Evolutionary conservation across 371 early-diverging fungal species (phyloP), one percentile per base, ranked within the genome.

Genomic region (Circinella umbellata): DNA sequence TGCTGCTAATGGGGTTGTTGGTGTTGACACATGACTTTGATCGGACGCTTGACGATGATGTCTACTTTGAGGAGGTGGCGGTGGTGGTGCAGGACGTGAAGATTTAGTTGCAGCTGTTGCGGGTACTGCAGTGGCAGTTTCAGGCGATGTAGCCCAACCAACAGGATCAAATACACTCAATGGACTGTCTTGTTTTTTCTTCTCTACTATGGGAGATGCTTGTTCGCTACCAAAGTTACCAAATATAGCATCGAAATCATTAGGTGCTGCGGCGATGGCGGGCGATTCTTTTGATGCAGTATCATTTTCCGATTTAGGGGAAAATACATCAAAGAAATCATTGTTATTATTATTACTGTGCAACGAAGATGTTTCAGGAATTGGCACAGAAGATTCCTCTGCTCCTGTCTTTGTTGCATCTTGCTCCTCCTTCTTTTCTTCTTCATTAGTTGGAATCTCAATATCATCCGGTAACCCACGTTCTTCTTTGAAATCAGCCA

Each of bases 61-160:
- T 68, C 84, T 77, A 51, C 81, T 79, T 63, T 80, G 81, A n/a
- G 85, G 80, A 53, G 85, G 84, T 9, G 84, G 78, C 36, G 83
- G 80, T 18, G 82, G 76, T 51, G 75, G 77, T 8, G 71, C 69
- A 11, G 61, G 61, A 54, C 60, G 62, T 54, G 64, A 53, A 63
- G 63, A 63, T 37, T 59, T 35, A 55, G 64, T 51, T 14, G 5
- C 54, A 38, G 61, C 51, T 47, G 74, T 27, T 3, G 63, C 34
- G 68, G 35, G 18, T n/a, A 67, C 34, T 20, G 73, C 36, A 2
- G 57, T 27, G 6, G 57, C 57, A 1, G 27, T 10, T n/a, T 69
- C 67, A n/a, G 71, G 60, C 54, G 69, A 36, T 8, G 75, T 64
- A 34, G 71, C 68, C 76, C 76, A 75, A 11, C 64, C 70, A 27